phyloP scores from a whole-genome alignment of 1,139 yeast genomes.

The Geotrichum histeridarum region DNA sequence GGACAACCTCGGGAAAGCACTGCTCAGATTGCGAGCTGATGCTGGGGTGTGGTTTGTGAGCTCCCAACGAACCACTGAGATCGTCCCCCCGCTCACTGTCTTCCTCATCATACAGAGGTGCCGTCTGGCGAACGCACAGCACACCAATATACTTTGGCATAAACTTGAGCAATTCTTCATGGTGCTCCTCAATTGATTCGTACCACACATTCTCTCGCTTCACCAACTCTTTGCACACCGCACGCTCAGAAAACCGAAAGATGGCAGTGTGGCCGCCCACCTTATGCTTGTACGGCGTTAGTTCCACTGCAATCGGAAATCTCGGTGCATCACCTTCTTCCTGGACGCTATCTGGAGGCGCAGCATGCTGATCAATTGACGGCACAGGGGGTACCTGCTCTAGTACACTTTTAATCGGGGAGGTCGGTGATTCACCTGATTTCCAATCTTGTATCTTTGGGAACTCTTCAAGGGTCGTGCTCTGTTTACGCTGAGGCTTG shows the following conservation, averaged over 20 bases:
- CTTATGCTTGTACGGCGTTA: constrained; percentile 81
- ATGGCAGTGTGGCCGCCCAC: constrained; percentile 99
- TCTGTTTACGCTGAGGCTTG: constrained; percentile 13
- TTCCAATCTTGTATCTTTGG: not conserved
- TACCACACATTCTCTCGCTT: constrained; percentile 89
- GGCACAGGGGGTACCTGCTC: not conserved
- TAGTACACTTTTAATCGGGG: not conserved
- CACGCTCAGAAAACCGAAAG: constrained; percentile 81
- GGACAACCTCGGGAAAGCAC: constrained; percentile 69
- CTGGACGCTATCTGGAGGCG: constrained; percentile 5
- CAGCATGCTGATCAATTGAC: constrained; percentile 3
- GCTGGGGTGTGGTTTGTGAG: not conserved
- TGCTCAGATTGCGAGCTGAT: constrained; percentile 23
- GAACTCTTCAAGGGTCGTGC: not conserved
- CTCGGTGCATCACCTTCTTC: constrained; percentile 12
- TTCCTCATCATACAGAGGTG: constrained; percentile 28
- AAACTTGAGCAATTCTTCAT: constrained; percentile 69
- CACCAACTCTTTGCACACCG: constrained; percentile 92
- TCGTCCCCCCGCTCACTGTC: not conserved
- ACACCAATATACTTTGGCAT: constrained; percentile 96
- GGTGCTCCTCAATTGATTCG: constrained; percentile 74
- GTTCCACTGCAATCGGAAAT: constrained; percentile 57
- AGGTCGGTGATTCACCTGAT: not conserved
- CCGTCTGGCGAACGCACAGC: constrained; percentile 76
- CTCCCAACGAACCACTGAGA: not conserved